Conservation (phyloP, 345 rosid genomes). For the Linum lewisii region DNA sequence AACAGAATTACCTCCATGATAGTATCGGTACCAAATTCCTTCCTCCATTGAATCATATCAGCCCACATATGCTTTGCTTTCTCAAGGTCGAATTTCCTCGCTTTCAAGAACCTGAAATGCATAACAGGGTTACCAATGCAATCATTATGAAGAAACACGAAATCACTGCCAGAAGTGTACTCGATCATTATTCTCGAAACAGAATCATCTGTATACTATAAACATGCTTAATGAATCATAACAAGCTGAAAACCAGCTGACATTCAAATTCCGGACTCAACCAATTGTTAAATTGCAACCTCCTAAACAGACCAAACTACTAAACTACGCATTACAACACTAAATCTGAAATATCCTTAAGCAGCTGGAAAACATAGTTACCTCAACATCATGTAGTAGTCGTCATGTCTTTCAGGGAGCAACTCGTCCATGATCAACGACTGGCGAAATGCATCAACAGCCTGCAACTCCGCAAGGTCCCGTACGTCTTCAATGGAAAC, state of each 20-base stretch:
- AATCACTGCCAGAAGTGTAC: not conserved
- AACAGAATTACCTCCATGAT: slow-evolving; percentile 1
- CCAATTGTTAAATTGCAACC: not conserved
- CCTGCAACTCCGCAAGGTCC: slow-evolving; percentile 74
- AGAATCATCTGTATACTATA: not conserved
- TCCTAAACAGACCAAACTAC: not conserved
- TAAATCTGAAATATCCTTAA: no score
- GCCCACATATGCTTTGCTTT: slow-evolving; percentile 11
- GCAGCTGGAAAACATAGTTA: slow-evolving; percentile 12
- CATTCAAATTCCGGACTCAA: not conserved
- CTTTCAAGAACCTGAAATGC: slow-evolving; percentile 26
- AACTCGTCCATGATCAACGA: slow-evolving; percentile 75
- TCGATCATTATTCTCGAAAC: not conserved
- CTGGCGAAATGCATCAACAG: slow-evolving; percentile 89
- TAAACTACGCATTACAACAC: not conserved
- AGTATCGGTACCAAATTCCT: slow-evolving; percentile 9
- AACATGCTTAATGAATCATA: not conserved
- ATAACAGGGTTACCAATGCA: not conserved
- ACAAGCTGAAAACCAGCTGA: not conserved
- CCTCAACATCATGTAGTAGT: slow-evolving; percentile 96
- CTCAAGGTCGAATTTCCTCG: slow-evolving; percentile 6
- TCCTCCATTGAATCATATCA: slow-evolving; percentile 4
- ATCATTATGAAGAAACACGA: not conserved
- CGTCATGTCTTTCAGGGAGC: slow-evolving; percentile 64
- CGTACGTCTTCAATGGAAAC: slow-evolving; percentile 98